These are phyloP conservation scores for Lasiodiplodia hormozganensis DNA, from an alignment of 2,329 filamentous ascomycete genomes.

Conservation along the genomic window DNA sequence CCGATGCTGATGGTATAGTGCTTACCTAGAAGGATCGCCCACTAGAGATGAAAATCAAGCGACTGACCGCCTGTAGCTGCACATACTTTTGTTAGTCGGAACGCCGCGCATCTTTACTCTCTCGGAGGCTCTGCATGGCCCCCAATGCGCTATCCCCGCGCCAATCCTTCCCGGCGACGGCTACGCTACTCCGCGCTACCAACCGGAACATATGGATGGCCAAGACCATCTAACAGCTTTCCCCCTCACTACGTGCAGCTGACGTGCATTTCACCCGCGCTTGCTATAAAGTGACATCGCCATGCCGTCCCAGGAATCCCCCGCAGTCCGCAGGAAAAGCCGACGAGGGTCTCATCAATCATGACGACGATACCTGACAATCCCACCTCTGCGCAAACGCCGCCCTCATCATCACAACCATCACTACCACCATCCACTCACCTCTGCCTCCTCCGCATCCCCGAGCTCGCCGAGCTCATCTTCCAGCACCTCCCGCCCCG, in stretches of 20 bases:
- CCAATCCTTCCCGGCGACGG: conserved; percentile 1
- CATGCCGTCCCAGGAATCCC: neutral
- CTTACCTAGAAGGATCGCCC: neutral
- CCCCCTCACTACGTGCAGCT: conserved; percentile 15
- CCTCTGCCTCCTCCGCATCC: conserved; percentile 19
- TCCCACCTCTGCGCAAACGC: neutral
- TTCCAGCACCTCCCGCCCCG: conserved; percentile 22
- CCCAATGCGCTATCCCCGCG: neutral
- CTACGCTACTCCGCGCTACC: neutral
- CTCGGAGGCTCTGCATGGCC: neutral
- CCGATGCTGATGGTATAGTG: neutral
- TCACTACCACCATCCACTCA: neutral
- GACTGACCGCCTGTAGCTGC: neutral
- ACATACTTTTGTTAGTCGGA: neutral
- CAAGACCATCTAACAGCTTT: conserved; percentile 1
- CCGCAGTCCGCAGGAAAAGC: neutral
- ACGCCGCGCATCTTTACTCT: neutral
- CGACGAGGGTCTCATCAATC: neutral
- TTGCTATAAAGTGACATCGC: neutral
- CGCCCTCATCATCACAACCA: neutral
- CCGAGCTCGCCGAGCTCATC: conserved; percentile 28
- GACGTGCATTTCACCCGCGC: neutral
- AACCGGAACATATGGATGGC: neutral
- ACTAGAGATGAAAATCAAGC: neutral
- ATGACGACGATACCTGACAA: neutral